Evolutionary conservation across 1,284 basidiomycete species (phyloP), one percentile per base, ranked within the genome.

Genomic region (Cyathus pygmaeus): DNA sequence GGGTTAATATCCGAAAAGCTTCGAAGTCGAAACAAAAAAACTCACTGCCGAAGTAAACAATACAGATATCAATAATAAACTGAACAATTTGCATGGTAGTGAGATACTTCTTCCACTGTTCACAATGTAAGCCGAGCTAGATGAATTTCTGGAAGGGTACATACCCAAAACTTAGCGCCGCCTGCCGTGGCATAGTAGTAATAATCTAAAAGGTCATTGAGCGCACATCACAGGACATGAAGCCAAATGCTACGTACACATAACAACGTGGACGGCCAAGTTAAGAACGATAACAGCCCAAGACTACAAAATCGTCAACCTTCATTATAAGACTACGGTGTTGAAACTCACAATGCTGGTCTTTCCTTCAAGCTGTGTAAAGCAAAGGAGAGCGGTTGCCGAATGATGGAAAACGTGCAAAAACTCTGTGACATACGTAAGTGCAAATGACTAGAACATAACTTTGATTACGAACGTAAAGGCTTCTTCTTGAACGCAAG

Each of bases 361-460:
- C 77, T 88, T 87, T 74, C 98, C 96, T 71, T 97, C 92, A 65
- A 99, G 86, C 82, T 99, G 96, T 59, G 91, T 91, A 79, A 91
- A 99, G 83, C 97, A 99, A 62, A 99, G 85, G 57, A 97, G 80
- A 61, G 97, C 97, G 59, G 97, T 99, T n/a, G 96, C 97, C 64
- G 96, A 95, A 84, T 99, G 97, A 79, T 99, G 97, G 86, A 98
- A 99, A 69, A 99, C 96, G 79, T 99, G 97, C 66, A 99, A 83
- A 84, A 99, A 99, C 62, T 94, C 94, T 97, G 71, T 33, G 51
- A 55, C 52, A 56, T 62, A 52, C 29, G 53, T 36, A 26, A 24
- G 2, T 36, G 27, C n/a, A 54, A 57, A 56, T 27, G 41, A 49
- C 56, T 51, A 49, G 39, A 29, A 56, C 55, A 53, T 30, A 46